Evolutionary conservation across 2,329 filamentous ascomycete species (phyloP).

Genomic region (Microdochium paspali): DNA sequence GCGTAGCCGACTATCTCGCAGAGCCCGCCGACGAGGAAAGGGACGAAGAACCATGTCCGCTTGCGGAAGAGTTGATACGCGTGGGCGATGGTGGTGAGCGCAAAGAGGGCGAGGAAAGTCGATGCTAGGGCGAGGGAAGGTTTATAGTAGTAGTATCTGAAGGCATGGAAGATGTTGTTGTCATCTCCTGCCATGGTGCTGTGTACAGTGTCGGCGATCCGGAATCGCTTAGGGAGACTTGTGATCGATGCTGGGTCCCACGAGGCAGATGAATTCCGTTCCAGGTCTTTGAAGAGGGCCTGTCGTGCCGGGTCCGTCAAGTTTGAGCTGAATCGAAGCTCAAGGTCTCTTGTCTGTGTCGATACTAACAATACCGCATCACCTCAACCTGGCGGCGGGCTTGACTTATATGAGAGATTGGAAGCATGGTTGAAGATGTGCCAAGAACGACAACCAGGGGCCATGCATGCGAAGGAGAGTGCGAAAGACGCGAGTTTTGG

Average conservation of each 20-base stretch:
- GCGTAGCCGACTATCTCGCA: conserved; percentile 23
- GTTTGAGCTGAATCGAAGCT: no score
- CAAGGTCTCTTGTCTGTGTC: no score
- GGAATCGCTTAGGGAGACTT: no score
- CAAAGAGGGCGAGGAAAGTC: conserved; percentile 30
- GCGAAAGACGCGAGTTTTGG: not conserved
- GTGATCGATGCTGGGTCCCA: no score
- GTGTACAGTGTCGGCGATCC: no score
- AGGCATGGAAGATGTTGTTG: not conserved
- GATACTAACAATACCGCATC: no score
- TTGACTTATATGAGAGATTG: not conserved
- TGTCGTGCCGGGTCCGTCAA: no score
- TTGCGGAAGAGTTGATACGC: conserved; percentile 25
- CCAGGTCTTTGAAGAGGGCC: no score
- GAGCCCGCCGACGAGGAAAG: conserved; percentile 41
- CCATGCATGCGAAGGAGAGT: not conserved
- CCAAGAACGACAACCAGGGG: not conserved
- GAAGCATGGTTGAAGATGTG: not conserved
- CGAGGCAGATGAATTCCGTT: no score
- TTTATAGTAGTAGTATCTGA: conserved; percentile 32
- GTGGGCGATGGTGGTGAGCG: conserved; percentile 27
- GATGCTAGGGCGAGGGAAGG: conserved; percentile 33
- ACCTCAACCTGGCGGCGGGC: no score
- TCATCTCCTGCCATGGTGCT: not conserved
- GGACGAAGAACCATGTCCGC: conserved; percentile 42